Conservation (phyloP, 495 filamentous ascomycete genomes). For the Xylaria palmicola region DNA sequence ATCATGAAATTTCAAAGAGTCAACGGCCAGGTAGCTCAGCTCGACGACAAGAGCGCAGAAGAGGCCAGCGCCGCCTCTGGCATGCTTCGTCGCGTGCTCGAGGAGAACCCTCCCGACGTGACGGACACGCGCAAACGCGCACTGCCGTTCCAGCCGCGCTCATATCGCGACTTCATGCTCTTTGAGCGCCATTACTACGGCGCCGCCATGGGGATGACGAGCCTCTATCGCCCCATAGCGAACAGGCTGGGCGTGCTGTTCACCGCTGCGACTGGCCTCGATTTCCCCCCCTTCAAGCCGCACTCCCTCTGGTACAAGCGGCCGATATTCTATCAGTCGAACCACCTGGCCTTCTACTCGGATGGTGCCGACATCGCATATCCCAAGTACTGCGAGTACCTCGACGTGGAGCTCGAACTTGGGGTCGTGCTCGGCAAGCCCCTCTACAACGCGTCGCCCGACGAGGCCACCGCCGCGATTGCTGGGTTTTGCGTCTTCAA, state of each 20-base stretch:
- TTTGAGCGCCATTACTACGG: slow-evolving; percentile 17
- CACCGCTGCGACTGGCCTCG: slow-evolving; percentile 5
- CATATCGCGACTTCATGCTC: slow-evolving; percentile 20
- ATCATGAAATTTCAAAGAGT: slow-evolving; percentile 10
- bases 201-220: slow-evolving; percentile 17
- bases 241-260: not conserved
- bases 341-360: slow-evolving; percentile 16
- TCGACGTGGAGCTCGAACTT: slow-evolving; percentile 16
- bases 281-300: slow-evolving; percentile 17
- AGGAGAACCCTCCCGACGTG: slow-evolving; percentile 6
- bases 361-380: slow-evolving; percentile 12
- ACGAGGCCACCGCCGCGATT: slow-evolving; percentile 8
- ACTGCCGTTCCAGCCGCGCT: slow-evolving; percentile 17
- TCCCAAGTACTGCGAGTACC: slow-evolving; percentile 12
- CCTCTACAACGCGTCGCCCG: slow-evolving; percentile 12
- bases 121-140: slow-evolving; percentile 1
- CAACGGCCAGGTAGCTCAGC: not conserved
- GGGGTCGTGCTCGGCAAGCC: slow-evolving; percentile 15
- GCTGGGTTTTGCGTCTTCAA: slow-evolving; percentile 19
- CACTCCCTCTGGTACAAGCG: slow-evolving; percentile 16
- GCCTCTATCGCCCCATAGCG: slow-evolving; percentile 3
- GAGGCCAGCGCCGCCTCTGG: not conserved
- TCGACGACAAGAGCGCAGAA: not conserved
- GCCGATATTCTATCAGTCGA: slow-evolving; percentile 19
- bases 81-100: slow-evolving; percentile 9